phyloP scores from a whole-genome alignment of 805 yeast species.

The Wickerhamiella azyma region DNA sequence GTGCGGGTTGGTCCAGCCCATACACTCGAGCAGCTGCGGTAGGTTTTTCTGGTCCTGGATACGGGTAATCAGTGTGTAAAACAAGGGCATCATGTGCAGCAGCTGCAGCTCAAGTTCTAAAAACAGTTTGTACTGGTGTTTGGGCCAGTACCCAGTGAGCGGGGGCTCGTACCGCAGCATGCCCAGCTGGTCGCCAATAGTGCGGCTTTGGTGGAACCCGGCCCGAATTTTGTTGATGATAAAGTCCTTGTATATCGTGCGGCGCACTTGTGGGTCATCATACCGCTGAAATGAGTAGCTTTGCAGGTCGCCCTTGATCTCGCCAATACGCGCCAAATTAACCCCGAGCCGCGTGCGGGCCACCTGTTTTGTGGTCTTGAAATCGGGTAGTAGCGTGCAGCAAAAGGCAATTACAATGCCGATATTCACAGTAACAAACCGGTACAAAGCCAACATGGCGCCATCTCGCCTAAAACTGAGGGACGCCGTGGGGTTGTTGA shows the following conservation, averaged over 20 bases:
- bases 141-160: constrained; percentile 8
- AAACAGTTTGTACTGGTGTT: constrained; percentile 2
- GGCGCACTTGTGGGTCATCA: constrained; percentile 17
- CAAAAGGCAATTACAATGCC: constrained; percentile 1
- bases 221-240: constrained; percentile 11
- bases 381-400: background rate
- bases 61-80: constrained; percentile 4
- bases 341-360: constrained; percentile 21
- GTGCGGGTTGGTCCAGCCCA: constrained; percentile 7
- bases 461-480: background rate
- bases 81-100: constrained; percentile 4
- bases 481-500: background rate
- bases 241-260: constrained; percentile 18
- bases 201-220: background rate
- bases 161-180: constrained; percentile 8
- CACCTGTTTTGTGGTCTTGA: constrained; percentile 14
- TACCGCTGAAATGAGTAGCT: constrained; percentile 22
- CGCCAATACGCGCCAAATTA: constrained; percentile 20
- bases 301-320: constrained; percentile 22
- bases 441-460: background rate
- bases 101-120: background rate
- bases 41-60: constrained; percentile 1
- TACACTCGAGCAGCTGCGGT: constrained; percentile 4
- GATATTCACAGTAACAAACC: constrained; percentile 1
- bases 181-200: background rate